Conservation (phyloP, 306 rosid genomes). For the Quercus cerris region DNA sequence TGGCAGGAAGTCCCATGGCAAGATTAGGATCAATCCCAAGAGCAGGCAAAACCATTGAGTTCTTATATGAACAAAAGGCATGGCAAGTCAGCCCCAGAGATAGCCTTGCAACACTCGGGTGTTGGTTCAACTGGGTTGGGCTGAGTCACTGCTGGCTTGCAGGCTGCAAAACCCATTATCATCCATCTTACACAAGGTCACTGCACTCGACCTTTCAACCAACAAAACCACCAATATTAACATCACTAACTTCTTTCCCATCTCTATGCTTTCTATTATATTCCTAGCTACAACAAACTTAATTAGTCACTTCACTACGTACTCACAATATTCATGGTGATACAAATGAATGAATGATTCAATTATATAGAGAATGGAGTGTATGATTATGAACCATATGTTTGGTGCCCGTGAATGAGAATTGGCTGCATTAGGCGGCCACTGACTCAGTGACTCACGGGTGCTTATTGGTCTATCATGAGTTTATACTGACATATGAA, state of each 20-base stretch:
- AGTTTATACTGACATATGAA: too few relatives aligned
- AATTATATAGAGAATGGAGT: not conserved
- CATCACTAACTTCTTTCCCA: constrained; percentile 8
- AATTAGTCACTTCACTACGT: not conserved
- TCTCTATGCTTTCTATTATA: not conserved
- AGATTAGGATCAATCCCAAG: constrained; percentile 43
- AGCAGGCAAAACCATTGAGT: constrained; percentile 23
- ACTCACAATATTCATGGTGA: not conserved
- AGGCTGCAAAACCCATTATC: constrained; percentile 21
- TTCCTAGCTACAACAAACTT: not conserved
- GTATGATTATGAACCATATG: constrained; percentile 16
- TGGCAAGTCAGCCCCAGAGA: constrained; percentile 33
- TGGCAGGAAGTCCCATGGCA: constrained; percentile 46
- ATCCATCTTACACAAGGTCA: constrained; percentile 24
- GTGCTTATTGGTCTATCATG: not conserved
- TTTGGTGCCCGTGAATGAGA: constrained; percentile 34
- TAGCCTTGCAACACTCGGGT: constrained; percentile 29
- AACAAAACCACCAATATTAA: not conserved
- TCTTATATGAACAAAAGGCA: constrained; percentile 42
- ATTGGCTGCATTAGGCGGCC: constrained; percentile 23
- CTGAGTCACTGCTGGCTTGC: constrained; percentile 42
- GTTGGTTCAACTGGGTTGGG: constrained; percentile 28
- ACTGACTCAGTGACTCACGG: constrained; percentile 15
- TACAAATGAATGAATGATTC: not conserved
- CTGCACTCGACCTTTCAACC: constrained; percentile 13